Base-by-base conservation (phyloP, 2,329 filamentous ascomycete species). In the Nemania serpens region DNA sequence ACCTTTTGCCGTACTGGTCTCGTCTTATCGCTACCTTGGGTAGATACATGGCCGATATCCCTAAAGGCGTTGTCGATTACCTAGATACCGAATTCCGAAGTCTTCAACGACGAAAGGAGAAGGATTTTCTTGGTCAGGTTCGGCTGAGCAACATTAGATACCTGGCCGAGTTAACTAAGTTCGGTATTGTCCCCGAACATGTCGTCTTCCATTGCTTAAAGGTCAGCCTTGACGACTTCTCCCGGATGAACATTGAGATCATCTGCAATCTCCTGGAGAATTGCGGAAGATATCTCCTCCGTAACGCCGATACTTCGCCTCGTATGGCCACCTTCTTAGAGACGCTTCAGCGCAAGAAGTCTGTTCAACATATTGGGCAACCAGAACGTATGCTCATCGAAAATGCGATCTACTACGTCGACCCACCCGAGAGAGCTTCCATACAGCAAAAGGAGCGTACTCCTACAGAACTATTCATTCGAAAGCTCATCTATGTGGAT, bases 171-270 rank as follows among this genome's bases (percentile, higher is more conserved):
- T 79, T 99, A 72, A 99, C 95, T 61, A 99, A 99, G 73, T 99
- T 99, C 72, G 94, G 95, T 34, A 92, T 97, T 34, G 95, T 99
- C 9, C 95, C 96, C 0, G 95, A 99, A 75, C 95, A 99, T 76
- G 94, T 99, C 66, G 96, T 99, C 55, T 99, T 99, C 73, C 95
- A 99, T 73, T 99, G 95, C 73, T 86, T 99, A 69, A 99, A 97
- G 76, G 94, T 99, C 74, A 96, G 94, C 68, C 79, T 99, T 29
- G 95, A 99, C 70, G 95, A 99, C 72, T 99, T 99, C 73, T 97
- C 95, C 2, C 87, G 94, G 63, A 97, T 97, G 91, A 99, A 99
- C 72, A 97, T 99, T 65, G 96, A 99, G 75, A 97, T 99, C 69
- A 94, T 99, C 65, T 96, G 93, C 71, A 96, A 96, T 71, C 82